phyloP scores from a whole-genome alignment of 2,329 filamentous ascomycete genomes.

The Blastomyces silverae region DNA sequence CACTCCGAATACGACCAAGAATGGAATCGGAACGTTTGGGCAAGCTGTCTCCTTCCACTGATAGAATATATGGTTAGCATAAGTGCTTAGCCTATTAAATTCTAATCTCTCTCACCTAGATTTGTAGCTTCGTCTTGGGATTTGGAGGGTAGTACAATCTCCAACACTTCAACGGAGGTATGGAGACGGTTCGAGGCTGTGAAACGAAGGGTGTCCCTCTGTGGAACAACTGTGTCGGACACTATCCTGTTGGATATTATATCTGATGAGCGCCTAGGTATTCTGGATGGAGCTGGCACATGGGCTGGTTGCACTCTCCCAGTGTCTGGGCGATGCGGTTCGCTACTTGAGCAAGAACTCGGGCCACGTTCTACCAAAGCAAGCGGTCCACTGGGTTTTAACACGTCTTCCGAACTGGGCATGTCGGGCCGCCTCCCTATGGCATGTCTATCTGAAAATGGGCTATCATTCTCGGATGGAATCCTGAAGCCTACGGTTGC shows the following conservation, averaged over 20 bases:
- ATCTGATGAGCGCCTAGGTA: conserved; percentile 23
- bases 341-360: not conserved
- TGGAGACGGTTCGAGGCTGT: conserved; percentile 28
- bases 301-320: conserved; percentile 17
- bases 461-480: conserved; percentile 13
- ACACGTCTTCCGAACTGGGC: not conserved
- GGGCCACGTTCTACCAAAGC: not conserved
- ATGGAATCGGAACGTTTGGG: not conserved
- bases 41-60: not conserved
- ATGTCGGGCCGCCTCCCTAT: not conserved
- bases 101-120: conserved; percentile 7
- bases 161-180: conserved; percentile 17
- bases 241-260: conserved; percentile 23
- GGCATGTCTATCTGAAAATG: conserved; percentile 19
- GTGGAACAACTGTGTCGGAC: conserved; percentile 23
- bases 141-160: conserved; percentile 11
- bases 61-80: not conserved
- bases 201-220: conserved; percentile 21
- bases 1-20: conserved; percentile 31
- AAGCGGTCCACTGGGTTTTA: not conserved
- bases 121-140: not conserved
- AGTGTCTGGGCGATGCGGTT: not conserved
- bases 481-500: conserved; percentile 14
- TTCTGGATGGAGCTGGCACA: conserved; percentile 16
- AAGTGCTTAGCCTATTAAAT: not conserved